Evolutionary conservation across 2,329 filamentous ascomycete genomes (phyloP), one percentile per base, ranked within the genome.

Genomic region (Ophiostoma australiae): DNA sequence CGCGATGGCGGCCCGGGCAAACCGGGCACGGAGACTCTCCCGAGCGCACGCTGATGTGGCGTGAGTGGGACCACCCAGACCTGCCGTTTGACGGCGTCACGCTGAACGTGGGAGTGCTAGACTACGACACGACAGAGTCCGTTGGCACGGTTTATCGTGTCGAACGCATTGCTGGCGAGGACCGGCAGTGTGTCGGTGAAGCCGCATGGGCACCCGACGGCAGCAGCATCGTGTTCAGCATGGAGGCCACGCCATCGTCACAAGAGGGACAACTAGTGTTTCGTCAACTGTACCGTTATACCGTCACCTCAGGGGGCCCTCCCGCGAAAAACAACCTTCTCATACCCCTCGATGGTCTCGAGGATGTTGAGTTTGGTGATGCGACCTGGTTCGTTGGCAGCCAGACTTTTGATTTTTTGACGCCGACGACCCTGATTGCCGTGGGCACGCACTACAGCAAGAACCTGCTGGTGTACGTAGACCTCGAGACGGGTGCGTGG

Each of bases 151-250:
- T 48, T 15, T 13, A 15, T 10, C 15, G 13, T 48, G 17, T 20
- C 20, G 5, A 7, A 48, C 73, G 79, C 1, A 73, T 87, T n/a
- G 81, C 82, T 15, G 84, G 84, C 0, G 76, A 78, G 0, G 75
- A 79, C 3, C 75, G 76, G 0, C 80, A 84, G 69, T 82, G 82
- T 48, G 79, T 84, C 27, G 80, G 79, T 15, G 84, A 87, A 74
- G 83, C 84, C 6, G 80, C 81, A 74, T 87, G 85, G 85, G 80
- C 80, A 2, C 76, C 79, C 0, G 83, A 86, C 75, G 84, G 82
- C 10, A 35, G 17, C 1, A 78, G 78, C 11, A 75, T 87, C 2
- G 84, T 83, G 72, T 86, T 83, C 73, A 78, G 78, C 2, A 82
- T 82, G 68, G 85, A 87, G 75, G 76, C 75, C 0, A 55, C 23